Base-by-base conservation (phyloP, 2,329 filamentous ascomycete genomes). In the Verruconis gallopava region DNA sequence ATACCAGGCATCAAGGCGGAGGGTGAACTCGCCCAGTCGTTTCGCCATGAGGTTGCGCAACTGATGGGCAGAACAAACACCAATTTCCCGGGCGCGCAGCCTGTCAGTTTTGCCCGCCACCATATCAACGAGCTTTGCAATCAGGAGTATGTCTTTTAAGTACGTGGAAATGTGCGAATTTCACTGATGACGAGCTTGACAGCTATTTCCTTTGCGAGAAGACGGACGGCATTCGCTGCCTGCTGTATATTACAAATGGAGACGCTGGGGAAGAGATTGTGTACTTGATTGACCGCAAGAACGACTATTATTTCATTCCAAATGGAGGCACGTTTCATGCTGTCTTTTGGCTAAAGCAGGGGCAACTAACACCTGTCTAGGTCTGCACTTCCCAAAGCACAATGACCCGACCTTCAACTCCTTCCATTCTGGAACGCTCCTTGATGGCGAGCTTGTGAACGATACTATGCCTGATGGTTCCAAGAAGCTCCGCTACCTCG, bases 141-240 rank as follows among this genome's bases (percentile, higher is more conserved):
- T 45, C 71, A 82, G 55, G 91, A 96, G 76, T 81, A 61, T 50
- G 71, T 59, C 13, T 17, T 13, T 11, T 9, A 2, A 2, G 14
- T n/a, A 3, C 9, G 18, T 3, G 6, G 17, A 11, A 15, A 17
- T 25, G 9, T 9, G n/a, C 9, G n/a, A 12, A 6, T 14, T 9
- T 25, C 11, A 17, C 37, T 25, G n/a, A 38, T 6, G 13, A 9
- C 37, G 3, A 21, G n/a, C n/a, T n/a, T n/a, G n/a, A 6, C 15
- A 81, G 77, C 62, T 98, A 96, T 67, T 98, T 88, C 58, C 82
- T 98, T 49, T 95, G 89, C 68, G 91, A 98, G 64, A 98, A 98
- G 67, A 94, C 89, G 1, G 91, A 98, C 57, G 91, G 91, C 42
- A 85, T 96, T 48, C 79, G 91, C 48, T 95, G 93, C 60, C 74